These are phyloP conservation scores for Botrytis porri DNA, from an alignment of 2,329 filamentous ascomycete genomes.

Conservation along the genomic window DNA sequence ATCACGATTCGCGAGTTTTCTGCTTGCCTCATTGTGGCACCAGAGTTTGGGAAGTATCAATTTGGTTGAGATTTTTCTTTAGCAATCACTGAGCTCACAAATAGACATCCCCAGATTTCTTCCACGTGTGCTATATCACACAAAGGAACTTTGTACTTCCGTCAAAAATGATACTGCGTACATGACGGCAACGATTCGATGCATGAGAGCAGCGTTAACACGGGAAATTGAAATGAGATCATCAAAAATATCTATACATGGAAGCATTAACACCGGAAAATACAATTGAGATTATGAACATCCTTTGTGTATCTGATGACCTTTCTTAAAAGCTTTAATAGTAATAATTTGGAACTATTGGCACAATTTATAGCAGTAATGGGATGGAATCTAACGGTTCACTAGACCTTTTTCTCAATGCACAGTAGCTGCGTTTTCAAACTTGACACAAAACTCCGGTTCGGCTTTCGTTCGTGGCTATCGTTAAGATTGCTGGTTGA, in stretches of 20 bases:
- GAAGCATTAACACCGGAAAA: neutral
- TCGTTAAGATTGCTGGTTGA: neutral
- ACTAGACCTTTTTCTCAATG: slow-evolving; percentile 18
- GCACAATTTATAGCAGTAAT: slow-evolving; percentile 7
- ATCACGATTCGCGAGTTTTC: slow-evolving; percentile 10
- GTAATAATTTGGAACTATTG: slow-evolving; percentile 9
- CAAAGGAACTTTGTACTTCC: slow-evolving; percentile 25
- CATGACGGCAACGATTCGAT: slow-evolving; percentile 23
- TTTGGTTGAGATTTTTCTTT: slow-evolving; percentile 30
- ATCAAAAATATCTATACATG: slow-evolving; percentile 8
- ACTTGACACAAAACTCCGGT: slow-evolving; percentile 3
- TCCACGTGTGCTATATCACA: slow-evolving; percentile 28
- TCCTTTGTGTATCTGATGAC: slow-evolving; percentile 2
- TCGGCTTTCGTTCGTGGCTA: neutral
- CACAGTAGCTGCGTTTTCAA: slow-evolving; percentile 26
- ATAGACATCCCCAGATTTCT: slow-evolving; percentile 26
- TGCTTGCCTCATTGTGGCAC: slow-evolving; percentile 12
- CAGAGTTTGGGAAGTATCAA: slow-evolving; percentile 17
- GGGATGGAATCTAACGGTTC: slow-evolving; percentile 15
- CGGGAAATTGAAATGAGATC: slow-evolving; percentile 4
- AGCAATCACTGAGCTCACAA: slow-evolving; percentile 27
- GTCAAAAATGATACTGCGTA: slow-evolving; percentile 18
- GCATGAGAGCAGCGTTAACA: slow-evolving; percentile 15
- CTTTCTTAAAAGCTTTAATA: neutral
- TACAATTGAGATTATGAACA: slow-evolving; percentile 4